Evolutionary conservation across 2,329 filamentous ascomycete genomes (phyloP).

Genomic region (Kalmusia sp.): DNA sequence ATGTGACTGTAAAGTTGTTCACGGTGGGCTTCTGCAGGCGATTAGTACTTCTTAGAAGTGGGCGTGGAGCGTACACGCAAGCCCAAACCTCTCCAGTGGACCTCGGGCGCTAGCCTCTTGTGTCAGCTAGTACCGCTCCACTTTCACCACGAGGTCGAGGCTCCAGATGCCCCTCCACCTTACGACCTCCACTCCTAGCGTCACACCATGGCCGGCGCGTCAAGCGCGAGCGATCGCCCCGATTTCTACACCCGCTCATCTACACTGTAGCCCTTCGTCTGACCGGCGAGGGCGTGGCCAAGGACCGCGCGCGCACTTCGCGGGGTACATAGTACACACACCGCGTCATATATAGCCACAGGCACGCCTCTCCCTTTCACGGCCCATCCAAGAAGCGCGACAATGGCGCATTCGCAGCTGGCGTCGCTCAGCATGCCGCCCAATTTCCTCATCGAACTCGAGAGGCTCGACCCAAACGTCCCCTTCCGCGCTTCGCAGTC

Average conservation of each 20-base stretch:
- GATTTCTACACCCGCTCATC: background rate
- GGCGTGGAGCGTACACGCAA: too few relatives aligned
- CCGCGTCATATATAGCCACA: background rate
- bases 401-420: conserved; percentile 32
- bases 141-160: background rate
- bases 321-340: background rate
- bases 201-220: conserved; percentile 5
- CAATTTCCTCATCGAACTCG: conserved; percentile 61
- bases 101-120: background rate
- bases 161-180: too few relatives aligned
- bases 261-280: background rate
- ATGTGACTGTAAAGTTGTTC: too few relatives aligned
- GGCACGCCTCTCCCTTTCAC: background rate
- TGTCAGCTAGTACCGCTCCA: background rate
- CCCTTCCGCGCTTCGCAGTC: conserved; percentile 77
- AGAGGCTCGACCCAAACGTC: conserved; percentile 65
- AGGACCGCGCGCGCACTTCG: background rate
- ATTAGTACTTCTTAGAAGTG: too few relatives aligned
- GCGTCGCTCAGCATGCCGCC: conserved; percentile 41
- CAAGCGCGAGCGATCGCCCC: background rate
- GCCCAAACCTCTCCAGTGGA: too few relatives aligned
- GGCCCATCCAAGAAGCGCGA: background rate
- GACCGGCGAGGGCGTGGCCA: background rate
- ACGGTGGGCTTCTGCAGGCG: too few relatives aligned
- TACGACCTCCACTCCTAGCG: background rate